Evolutionary conservation across 2,329 filamentous ascomycete species (phyloP).

Genomic region (Aspergillus eucalypticola): DNA sequence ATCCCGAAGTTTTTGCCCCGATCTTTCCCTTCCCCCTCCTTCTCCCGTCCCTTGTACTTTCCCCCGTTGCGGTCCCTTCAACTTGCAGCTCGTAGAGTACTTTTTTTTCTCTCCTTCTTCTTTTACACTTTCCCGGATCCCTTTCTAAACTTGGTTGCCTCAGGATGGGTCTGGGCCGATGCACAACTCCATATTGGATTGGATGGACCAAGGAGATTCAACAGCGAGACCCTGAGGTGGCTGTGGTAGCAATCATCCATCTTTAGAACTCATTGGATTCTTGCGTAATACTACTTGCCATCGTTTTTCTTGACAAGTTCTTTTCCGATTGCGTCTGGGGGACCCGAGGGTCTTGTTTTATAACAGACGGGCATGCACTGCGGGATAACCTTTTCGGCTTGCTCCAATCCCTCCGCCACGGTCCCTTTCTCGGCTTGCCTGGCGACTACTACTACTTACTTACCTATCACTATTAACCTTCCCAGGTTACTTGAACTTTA

Average conservation of each 20-base stretch:
- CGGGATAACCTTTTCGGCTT: constrained; percentile 4
- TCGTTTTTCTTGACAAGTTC: not conserved
- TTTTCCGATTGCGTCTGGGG: constrained; percentile 13
- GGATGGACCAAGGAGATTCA: constrained; percentile 9
- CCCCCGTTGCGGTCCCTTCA: too few relatives aligned
- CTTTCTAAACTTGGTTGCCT: constrained; percentile 12
- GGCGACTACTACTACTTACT: not conserved
- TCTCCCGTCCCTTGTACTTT: not conserved
- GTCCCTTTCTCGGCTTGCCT: constrained; percentile 10
- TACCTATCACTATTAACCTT: not conserved
- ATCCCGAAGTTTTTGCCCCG: constrained; percentile 24
- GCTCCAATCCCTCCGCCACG: constrained; percentile 2
- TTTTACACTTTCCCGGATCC: constrained; percentile 1
- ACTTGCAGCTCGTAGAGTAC: too few relatives aligned
- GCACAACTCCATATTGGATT: constrained; percentile 8
- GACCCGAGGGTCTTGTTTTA: not conserved
- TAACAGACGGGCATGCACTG: constrained; percentile 6
- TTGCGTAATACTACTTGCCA: constrained; percentile 9
- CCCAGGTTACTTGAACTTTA: not conserved
- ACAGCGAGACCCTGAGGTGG: constrained; percentile 11
- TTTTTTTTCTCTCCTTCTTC: constrained; percentile 11
- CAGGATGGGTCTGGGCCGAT: constrained; percentile 22
- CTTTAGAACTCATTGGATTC: not conserved
- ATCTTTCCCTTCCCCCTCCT: not conserved
- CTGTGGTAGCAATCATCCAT: constrained; percentile 10